Evolutionary conservation across 495 filamentous ascomycete genomes (phyloP).

Genomic region (Penicillium paxilli): DNA sequence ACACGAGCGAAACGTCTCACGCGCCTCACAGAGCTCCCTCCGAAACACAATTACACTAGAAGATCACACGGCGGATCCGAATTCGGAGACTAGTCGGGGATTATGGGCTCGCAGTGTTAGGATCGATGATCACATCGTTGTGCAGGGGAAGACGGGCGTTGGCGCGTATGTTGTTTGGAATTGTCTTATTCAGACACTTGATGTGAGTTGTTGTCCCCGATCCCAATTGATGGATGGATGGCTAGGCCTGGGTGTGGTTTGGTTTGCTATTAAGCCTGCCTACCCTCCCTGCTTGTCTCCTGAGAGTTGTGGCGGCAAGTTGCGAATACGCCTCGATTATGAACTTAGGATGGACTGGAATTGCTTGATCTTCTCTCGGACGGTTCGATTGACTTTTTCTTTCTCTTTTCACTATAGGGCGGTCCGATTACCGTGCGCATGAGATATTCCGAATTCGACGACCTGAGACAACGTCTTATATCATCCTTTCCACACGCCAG

Average conservation of each 20-base stretch:
- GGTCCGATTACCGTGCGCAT: conserved; percentile 61
- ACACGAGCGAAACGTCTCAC: conserved; percentile 40
- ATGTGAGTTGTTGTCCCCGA: conserved; percentile 63
- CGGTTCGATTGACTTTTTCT: too few relatives aligned
- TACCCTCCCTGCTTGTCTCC: too few relatives aligned
- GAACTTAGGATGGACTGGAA: too few relatives aligned
- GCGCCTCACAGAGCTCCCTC: conserved; percentile 45
- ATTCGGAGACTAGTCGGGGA: conserved; percentile 58
- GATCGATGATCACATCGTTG: conserved; percentile 66
- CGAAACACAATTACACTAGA: conserved; percentile 60
- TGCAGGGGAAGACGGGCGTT: conserved; percentile 61
- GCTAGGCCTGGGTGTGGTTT: too few relatives aligned
- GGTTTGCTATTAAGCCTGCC: too few relatives aligned
- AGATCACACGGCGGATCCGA: conserved; percentile 66
- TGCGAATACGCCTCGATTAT: too few relatives aligned
- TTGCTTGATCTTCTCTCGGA: too few relatives aligned
- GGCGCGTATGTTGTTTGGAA: conserved; percentile 78
- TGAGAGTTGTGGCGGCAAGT: too few relatives aligned
- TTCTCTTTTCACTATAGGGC: too few relatives aligned
- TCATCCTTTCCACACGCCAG: conserved; percentile 65
- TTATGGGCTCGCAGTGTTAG: conserved; percentile 67
- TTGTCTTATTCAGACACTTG: conserved; percentile 66
- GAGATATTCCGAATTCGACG: conserved; percentile 75
- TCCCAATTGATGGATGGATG: too few relatives aligned
- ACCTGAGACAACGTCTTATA: conserved; percentile 56